These are phyloP conservation scores for Yamadazyma kanchanaburiensis DNA, from an alignment of 1,139 yeast species.

Conservation along the genomic window DNA sequence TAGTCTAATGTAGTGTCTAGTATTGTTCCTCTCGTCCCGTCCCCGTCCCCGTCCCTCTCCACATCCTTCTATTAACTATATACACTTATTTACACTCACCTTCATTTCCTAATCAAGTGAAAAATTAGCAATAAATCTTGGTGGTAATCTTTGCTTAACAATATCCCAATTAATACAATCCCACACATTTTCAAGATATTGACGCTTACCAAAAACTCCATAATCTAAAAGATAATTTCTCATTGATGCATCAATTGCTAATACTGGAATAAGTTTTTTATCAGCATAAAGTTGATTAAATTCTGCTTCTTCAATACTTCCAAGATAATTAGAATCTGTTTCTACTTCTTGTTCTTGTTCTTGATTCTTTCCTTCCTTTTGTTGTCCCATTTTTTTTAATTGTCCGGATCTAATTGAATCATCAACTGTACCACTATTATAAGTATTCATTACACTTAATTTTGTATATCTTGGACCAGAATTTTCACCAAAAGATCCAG, in stretches of 20 bases:
- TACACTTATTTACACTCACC: slow-evolving; percentile 3
- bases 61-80: no score
- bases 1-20: not conserved
- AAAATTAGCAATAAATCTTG: slow-evolving; percentile 28
- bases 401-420: slow-evolving; percentile 53
- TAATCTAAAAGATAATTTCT: slow-evolving; percentile 67
- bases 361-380: slow-evolving; percentile 17
- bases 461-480: slow-evolving; percentile 34
- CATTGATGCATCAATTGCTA: slow-evolving; percentile 71
- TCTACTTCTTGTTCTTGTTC: slow-evolving; percentile 14
- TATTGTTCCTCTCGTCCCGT: no score
- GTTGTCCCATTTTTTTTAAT: slow-evolving; percentile 34
- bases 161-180: slow-evolving; percentile 69
- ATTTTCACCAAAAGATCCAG: slow-evolving; percentile 12
- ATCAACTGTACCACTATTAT: slow-evolving; percentile 67
- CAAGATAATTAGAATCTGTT: slow-evolving; percentile 18
- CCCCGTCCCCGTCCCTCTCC: no score
- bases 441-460: slow-evolving; percentile 69
- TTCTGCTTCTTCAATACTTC: slow-evolving; percentile 44
- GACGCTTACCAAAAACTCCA: slow-evolving; percentile 70
- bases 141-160: slow-evolving; percentile 58
- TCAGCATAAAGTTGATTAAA: slow-evolving; percentile 32
- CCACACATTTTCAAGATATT: slow-evolving; percentile 69
- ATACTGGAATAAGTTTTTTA: slow-evolving; percentile 53
- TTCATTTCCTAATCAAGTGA: slow-evolving; percentile 7